Conservation (phyloP, 2,329 filamentous ascomycete species). For the Botryotinia convoluta region DNA sequence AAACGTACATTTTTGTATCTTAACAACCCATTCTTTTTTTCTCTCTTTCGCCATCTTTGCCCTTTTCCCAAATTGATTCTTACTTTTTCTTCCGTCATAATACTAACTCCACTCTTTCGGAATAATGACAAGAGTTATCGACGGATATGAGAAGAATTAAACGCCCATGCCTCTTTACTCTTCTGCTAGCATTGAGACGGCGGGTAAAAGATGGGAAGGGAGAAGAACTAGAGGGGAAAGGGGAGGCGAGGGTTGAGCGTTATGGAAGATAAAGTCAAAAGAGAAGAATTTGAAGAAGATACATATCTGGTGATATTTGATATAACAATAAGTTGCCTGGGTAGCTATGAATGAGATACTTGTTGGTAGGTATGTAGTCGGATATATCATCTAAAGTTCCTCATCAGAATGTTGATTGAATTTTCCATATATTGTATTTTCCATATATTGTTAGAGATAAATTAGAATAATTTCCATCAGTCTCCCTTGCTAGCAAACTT, state of each 20-base stretch:
- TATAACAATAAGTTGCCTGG: not conserved
- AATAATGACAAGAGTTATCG: not conserved
- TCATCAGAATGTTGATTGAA: not conserved
- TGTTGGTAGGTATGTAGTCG: not conserved
- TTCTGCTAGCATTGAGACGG: not conserved
- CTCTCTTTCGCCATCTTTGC: not conserved
- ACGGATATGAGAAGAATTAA: not conserved
- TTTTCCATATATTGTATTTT: not conserved
- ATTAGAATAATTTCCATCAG: not conserved
- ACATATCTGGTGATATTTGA: not conserved
- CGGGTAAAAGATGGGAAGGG: not conserved
- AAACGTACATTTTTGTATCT: not conserved
- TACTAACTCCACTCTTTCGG: slow-evolving; percentile 1
- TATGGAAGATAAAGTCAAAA: not conserved
- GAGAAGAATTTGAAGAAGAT: not conserved
- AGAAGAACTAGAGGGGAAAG: slow-evolving; percentile 7
- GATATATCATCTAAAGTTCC: not conserved
- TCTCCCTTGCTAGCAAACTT: not conserved
- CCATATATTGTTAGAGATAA: not conserved
- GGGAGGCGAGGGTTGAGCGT: slow-evolving; percentile 1
- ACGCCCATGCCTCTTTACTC: not conserved
- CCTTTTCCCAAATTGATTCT: not conserved
- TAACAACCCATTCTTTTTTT: not conserved
- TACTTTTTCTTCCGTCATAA: no score
- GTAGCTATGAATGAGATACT: not conserved